These are phyloP conservation scores for Globisporangium sylvaticum DNA, from an alignment of 352 stramenopile species.

Conservation along the genomic window DNA sequence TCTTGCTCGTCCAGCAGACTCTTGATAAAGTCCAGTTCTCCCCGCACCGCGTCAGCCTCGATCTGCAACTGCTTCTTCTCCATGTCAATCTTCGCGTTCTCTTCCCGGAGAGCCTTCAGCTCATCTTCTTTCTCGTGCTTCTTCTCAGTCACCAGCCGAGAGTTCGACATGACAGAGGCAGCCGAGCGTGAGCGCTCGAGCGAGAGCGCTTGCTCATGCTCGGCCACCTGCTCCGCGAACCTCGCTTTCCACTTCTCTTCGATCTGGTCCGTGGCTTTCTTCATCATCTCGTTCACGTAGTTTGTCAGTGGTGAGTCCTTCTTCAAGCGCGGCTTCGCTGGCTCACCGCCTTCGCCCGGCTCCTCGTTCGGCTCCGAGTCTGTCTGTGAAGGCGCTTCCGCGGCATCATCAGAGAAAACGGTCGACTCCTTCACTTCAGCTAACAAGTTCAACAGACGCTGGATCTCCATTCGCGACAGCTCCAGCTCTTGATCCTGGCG, in stretches of 20 bases:
- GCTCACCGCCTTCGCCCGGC: slow-evolving; percentile 4
- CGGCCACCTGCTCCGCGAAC: slow-evolving; percentile 60
- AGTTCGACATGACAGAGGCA: slow-evolving; percentile 61
- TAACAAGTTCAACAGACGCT: slow-evolving; percentile 34
- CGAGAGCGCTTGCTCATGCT: slow-evolving; percentile 63
- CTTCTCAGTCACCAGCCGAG: slow-evolving; percentile 61
- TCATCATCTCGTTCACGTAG: slow-evolving; percentile 71
- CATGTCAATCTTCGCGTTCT: slow-evolving; percentile 50
- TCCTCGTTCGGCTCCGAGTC: slow-evolving; percentile 17
- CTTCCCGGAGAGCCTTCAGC: slow-evolving; percentile 63
- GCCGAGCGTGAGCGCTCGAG: slow-evolving; percentile 63
- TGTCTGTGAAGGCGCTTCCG: slow-evolving; percentile 1
- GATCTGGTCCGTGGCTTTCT: slow-evolving; percentile 76
- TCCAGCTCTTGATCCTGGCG: slow-evolving; percentile 46
- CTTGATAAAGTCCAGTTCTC: slow-evolving; percentile 70
- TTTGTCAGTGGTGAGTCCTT: slow-evolving; percentile 61
- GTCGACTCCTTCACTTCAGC: slow-evolving; percentile 18
- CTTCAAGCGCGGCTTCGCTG: slow-evolving; percentile 10
- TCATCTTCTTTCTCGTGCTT: slow-evolving; percentile 76
- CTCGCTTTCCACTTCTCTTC: slow-evolving; percentile 79
- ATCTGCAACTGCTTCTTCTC: slow-evolving; percentile 74
- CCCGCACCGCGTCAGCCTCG: slow-evolving; percentile 55
- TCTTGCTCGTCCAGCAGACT: slow-evolving; percentile 72
- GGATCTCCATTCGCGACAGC: slow-evolving; percentile 37
- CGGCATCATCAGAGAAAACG: slow-evolving; percentile 14